Base-by-base conservation (phyloP, 164 flowering plant genomes). In the Magnolia kwangsiensis region DNA sequence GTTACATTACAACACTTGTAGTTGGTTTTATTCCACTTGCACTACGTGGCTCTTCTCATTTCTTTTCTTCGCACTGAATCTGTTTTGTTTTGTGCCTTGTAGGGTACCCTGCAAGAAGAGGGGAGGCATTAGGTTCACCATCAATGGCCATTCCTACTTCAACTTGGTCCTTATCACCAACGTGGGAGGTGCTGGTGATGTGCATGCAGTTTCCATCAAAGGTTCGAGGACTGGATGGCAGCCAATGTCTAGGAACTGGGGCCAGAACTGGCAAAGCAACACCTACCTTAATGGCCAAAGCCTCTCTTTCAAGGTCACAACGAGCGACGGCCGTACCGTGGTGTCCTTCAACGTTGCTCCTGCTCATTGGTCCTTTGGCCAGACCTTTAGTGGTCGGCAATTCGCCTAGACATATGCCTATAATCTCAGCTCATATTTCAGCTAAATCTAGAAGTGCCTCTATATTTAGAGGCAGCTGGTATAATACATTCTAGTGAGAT, bases 131-230 rank as follows among this genome's bases (percentile, higher is more conserved):
- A 84, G 91, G 50, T 92, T 91, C 86, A 88, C 92, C 29, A 80
- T 92, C 74, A 91, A 89, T 68, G 95, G 95, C 7, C 91, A 90
- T 74, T 83, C 93, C 0, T 89, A 90, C 89, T 92, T 91, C 89
- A 90, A 90, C 79, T 63, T 92, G 65, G 94, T 92, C 4, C 82
- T 92, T 11, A 84, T 92, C 45, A 86, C 90, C 59, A 92, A 92
- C 76, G 97, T 92, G 37, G 97, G 95, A 4, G 94, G 97, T n/a
- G 90, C 94, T 4, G 97, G 97, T 9, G 97, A 91, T 78, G 90
- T 91, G 11, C 82, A 75, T 18, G 73, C 89, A 0, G 95, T 87
- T 20, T 79, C 80, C n/a, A 82, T 93, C 81, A 91, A 90, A 78
- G 97, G 97, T 3, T 90, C 95, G 19, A 85, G 80, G 67, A 89